Evolutionary conservation across 495 filamentous ascomycete genomes (phyloP).

Genomic region (Neurospora sp.): DNA sequence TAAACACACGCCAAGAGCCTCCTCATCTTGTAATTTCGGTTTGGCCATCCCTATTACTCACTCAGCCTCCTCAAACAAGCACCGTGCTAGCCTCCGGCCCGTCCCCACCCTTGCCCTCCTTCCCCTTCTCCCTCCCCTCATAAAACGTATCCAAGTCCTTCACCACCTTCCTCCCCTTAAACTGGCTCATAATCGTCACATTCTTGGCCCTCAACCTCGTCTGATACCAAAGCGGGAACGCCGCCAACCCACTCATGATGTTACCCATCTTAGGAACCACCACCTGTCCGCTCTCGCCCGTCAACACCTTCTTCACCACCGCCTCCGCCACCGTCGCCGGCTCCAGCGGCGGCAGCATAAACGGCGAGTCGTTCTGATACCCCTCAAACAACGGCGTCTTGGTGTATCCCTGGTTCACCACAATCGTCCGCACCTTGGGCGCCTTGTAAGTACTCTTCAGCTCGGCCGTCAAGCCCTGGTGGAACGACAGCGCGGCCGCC

Average conservation of each 20-base stretch:
- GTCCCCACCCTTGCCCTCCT: constrained; percentile 3
- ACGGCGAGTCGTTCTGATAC: constrained; percentile 40
- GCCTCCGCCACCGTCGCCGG: constrained; percentile 56
- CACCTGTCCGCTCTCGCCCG: constrained; percentile 48
- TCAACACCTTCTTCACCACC: constrained; percentile 49
- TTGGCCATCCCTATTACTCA: too few relatives aligned
- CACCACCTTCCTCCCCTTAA: constrained; percentile 38
- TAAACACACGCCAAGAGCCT: too few relatives aligned
- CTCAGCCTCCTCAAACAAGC: constrained; percentile 12
- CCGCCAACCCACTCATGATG: constrained; percentile 23
- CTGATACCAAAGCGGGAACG: constrained; percentile 38
- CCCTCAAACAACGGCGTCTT: constrained; percentile 52
- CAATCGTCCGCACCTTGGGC: constrained; percentile 50
- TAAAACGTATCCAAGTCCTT: constrained; percentile 34
- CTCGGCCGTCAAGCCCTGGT: constrained; percentile 59
- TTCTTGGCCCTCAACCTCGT: constrained; percentile 23
- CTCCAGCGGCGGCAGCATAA: constrained; percentile 44
- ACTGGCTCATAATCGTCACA: constrained; percentile 32
- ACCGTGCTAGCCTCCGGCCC: constrained; percentile 22
- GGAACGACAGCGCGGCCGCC: constrained; percentile 55
- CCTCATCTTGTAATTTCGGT: too few relatives aligned
- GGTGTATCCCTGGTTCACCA: constrained; percentile 56
- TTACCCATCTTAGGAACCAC: constrained; percentile 37
- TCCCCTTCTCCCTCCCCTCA: constrained; percentile 20
- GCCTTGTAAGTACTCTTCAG: constrained; percentile 52